phyloP scores from a whole-genome alignment of 1,284 basidiomycete species.

The Fomitopsis schrenkii region DNA sequence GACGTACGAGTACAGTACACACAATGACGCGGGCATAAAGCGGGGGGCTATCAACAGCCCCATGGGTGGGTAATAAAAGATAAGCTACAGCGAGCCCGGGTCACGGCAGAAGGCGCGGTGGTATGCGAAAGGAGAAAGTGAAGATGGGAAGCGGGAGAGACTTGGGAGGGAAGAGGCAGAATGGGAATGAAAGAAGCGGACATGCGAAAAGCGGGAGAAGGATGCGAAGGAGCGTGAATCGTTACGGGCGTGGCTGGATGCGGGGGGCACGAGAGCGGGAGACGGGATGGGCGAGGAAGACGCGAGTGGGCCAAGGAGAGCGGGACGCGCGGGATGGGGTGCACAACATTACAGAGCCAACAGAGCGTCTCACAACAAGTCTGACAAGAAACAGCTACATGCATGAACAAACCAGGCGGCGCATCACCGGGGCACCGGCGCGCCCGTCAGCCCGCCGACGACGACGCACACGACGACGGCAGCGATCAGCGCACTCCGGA shows the following conservation, averaged over 20 bases:
- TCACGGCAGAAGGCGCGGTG: neutral
- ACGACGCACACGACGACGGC: conserved; percentile 26
- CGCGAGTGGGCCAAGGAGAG: neutral
- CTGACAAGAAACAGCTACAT: neutral
- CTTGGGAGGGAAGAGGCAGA: neutral
- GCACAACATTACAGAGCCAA: neutral
- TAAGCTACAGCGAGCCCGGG: neutral
- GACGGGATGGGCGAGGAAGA: neutral
- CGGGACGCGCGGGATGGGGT: neutral
- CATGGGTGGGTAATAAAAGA: neutral
- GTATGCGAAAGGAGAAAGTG: neutral
- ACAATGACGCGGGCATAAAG: neutral
- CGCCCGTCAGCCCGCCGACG: conserved; percentile 26
- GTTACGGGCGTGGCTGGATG: neutral
- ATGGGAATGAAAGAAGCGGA: neutral
- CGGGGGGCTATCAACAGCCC: neutral
- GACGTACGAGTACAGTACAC: neutral
- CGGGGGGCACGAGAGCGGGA: neutral
- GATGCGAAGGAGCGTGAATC: neutral
- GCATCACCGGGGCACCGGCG: conserved; percentile 20
- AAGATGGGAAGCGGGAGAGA: neutral
- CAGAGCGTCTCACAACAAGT: neutral
- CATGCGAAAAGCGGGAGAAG: neutral
- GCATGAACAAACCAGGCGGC: neutral
- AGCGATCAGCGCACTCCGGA: conserved; percentile 36